These are phyloP conservation scores for Diaporthe capsici DNA, from an alignment of 2,329 filamentous ascomycete genomes.

Conservation along the genomic window DNA sequence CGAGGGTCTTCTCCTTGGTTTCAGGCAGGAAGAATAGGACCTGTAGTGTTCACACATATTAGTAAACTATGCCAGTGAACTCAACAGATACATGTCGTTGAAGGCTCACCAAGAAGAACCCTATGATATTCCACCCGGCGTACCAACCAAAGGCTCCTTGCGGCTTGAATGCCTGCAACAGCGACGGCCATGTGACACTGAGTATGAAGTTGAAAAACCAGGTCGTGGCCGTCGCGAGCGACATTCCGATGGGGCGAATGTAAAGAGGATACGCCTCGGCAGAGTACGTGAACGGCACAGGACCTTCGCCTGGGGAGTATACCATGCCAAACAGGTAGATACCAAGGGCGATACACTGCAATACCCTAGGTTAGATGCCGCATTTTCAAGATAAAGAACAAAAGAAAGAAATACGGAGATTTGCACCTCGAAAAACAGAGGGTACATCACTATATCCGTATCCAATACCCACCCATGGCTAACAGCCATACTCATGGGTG, in stretches of 20 bases:
- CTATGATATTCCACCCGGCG: conserved; percentile 62
- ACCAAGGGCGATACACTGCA: conserved; percentile 59
- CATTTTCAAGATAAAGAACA: neutral
- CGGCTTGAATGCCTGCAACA: conserved; percentile 59
- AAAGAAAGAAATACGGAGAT: too few species aligned
- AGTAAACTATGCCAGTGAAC: neutral
- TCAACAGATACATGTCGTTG: too few species aligned
- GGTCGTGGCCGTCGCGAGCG: conserved; percentile 66
- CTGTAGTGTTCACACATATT: neutral
- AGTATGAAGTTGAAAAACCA: conserved; percentile 62
- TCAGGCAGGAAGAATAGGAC: conserved; percentile 54
- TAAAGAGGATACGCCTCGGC: conserved; percentile 77
- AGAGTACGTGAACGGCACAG: conserved; percentile 76
- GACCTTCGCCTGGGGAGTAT: conserved; percentile 72
- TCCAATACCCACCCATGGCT: too few species aligned
- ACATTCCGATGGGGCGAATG: conserved; percentile 74
- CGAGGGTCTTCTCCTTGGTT: conserved; percentile 56
- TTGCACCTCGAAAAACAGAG: too few species aligned
- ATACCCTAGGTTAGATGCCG: neutral
- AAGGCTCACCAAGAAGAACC: conserved; percentile 56
- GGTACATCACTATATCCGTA: too few species aligned
- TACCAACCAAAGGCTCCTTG: conserved; percentile 66
- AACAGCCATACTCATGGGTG: too few species aligned
- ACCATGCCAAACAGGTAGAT: conserved; percentile 65
- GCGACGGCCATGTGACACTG: conserved; percentile 62